Evolutionary conservation across 139 green algal genomes (phyloP).

Genomic region (Micromonas commoda): DNA sequence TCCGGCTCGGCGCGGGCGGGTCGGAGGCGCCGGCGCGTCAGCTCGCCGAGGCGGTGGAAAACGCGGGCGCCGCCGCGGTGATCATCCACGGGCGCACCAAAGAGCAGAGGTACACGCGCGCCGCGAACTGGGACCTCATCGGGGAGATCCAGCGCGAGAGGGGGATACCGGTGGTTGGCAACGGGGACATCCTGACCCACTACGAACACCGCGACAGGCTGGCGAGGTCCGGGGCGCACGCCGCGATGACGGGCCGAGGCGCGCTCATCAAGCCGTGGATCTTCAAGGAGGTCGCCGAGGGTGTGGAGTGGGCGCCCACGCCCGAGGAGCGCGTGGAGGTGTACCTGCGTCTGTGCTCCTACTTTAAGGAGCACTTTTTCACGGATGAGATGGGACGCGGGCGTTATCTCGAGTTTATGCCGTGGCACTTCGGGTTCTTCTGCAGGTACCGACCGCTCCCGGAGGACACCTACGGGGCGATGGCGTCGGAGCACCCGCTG

Average conservation of each 20-base stretch:
- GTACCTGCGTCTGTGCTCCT: constrained; percentile 46
- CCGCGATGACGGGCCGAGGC: constrained; percentile 56
- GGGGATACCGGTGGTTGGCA: constrained; percentile 58
- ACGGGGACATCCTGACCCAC: constrained; percentile 64
- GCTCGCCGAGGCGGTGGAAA: constrained; percentile 22
- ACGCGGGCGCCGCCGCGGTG: constrained; percentile 62
- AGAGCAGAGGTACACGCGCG: constrained; percentile 73
- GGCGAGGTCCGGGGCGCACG: constrained; percentile 28
- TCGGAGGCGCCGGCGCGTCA: background rate
- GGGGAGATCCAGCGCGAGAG: constrained; percentile 17
- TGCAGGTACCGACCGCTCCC: constrained; percentile 50
- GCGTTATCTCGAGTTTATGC: constrained; percentile 71
- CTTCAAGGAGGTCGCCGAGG: constrained; percentile 65
- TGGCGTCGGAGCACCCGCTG: constrained; percentile 49
- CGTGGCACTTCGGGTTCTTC: constrained; percentile 74
- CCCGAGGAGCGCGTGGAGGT: constrained; percentile 67
- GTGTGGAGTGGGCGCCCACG: constrained; percentile 47
- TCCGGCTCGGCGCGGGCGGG: constrained; percentile 22
- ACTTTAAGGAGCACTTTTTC: constrained; percentile 66
- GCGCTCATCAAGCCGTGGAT: constrained; percentile 81
- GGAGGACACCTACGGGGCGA: constrained; percentile 43
- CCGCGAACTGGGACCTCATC: constrained; percentile 69
- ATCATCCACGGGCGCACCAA: constrained; percentile 78
- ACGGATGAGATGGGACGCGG: constrained; percentile 57
- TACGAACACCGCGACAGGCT: constrained; percentile 51